These are phyloP conservation scores for Erythrobasidium hasegawianum DNA, from an alignment of 1,284 basidiomycete species.

Conservation along the genomic window DNA sequence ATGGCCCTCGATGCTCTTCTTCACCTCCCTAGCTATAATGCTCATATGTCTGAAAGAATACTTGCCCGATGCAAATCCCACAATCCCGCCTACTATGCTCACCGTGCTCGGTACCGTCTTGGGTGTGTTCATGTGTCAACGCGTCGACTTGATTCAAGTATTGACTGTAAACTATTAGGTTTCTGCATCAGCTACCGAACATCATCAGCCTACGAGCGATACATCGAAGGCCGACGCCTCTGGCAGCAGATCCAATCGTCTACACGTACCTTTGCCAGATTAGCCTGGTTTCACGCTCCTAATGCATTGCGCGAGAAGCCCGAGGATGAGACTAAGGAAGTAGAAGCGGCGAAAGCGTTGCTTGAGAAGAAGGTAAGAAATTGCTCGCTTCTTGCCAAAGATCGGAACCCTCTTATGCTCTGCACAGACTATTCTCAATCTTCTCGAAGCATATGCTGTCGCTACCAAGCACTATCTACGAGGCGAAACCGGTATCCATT, in stretches of 20 bases:
- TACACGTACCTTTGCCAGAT: constrained; percentile 9
- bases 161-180: no score
- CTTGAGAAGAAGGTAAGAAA: constrained; percentile 31
- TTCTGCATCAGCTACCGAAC: constrained; percentile 34
- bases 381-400: no score
- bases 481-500: constrained; percentile 37
- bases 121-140: no score
- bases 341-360: constrained; percentile 25
- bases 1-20: constrained; percentile 28
- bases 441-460: constrained; percentile 39
- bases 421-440: constrained; percentile 32
- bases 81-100: constrained; percentile 27
- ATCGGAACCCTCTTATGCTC: not conserved
- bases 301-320: not conserved
- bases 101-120: constrained; percentile 33
- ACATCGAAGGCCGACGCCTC: constrained; percentile 28
- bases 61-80: constrained; percentile 9
- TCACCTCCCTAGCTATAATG: constrained; percentile 22
- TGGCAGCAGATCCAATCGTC: constrained; percentile 33
- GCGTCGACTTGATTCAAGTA: no score
- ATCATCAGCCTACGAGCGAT: constrained; percentile 27
- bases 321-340: constrained; percentile 15
- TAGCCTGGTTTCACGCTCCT: constrained; percentile 32
- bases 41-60: constrained; percentile 15
- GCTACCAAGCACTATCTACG: constrained; percentile 50